Base-by-base conservation (phyloP, 2,329 filamentous ascomycete genomes). In the Trichoderma semiorbis region DNA sequence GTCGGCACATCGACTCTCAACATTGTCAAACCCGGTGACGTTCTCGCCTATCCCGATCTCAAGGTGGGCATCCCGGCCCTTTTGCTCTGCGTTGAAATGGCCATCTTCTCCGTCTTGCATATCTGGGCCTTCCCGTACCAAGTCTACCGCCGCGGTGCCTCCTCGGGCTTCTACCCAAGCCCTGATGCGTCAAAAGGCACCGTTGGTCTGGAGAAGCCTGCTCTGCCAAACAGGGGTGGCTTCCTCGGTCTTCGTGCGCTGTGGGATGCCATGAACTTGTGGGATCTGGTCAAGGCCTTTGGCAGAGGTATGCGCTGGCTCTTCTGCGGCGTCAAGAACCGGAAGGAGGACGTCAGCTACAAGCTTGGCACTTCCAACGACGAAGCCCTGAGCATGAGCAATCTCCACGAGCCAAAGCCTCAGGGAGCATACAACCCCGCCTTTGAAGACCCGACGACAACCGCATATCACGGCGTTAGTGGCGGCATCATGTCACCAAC, bases 81-180 rank as follows among this genome's bases (percentile, higher is more conserved):
- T 66, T 84, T 97, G 12, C 88, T 96, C 28, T 95, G 92, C 78
- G 84, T 96, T 53, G 94, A 97, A 81, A 97, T 97, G 94, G 89
- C 92, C 10, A 83, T 93, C 34, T 97, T 97, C 77, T 85, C 92
- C 21, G 78, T 94, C 58, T 81, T 97, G 68, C 94, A 97, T 79
- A 82, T 96, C 18, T 97, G 91, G 85, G 93, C 94, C 3, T 97
- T 96, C 78, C 88, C 92, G 1, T 96, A 91, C 85, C 86, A 86
- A 70, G 90, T 90, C 1, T 97, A 97, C 80, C 84, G 81, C 26
- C 80, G 67, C 30, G 78, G 79, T 32, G 83, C 84, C 24, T 85
- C 82, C 65, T 76, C 79, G 36, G 81, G 80, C n/a, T 86, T 83
- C 72, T 88, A 87, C 73, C 85, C 86, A 55, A 76, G 79, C 67